phyloP scores from a whole-genome alignment of 345 rosid genomes.

The Eucalyptus sp. region DNA sequence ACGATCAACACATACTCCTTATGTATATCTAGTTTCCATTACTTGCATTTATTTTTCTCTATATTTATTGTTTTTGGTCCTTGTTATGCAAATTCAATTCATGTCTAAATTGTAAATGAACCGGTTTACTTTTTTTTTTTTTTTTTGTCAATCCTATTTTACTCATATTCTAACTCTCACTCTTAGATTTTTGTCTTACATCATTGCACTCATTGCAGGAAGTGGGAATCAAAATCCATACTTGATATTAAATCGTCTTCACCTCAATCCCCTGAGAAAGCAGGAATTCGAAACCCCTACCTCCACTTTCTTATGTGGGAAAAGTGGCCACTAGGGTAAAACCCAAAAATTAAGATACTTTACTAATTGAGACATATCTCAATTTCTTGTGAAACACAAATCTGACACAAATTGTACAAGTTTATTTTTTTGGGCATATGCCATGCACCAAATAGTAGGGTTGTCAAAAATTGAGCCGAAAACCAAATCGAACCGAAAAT shows the following conservation, averaged over 20 bases:
- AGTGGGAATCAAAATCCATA: too few relatives aligned
- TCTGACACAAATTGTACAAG: not conserved
- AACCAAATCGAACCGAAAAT: accelerated
- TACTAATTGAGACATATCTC: not conserved
- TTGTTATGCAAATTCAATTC: not conserved
- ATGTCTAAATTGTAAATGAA: not conserved
- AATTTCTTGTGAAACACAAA: not conserved
- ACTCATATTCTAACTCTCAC: too few relatives aligned
- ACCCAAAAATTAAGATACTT: not conserved
- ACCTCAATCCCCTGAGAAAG: too few relatives aligned
- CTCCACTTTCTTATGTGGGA: too few relatives aligned
- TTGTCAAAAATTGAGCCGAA: too few relatives aligned
- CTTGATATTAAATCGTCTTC: too few relatives aligned
- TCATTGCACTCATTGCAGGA: too few relatives aligned
- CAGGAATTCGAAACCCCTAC: too few relatives aligned
- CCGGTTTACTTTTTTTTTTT: accelerated
- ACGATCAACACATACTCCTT: not conserved
- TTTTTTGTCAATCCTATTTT: too few relatives aligned
- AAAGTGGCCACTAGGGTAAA: too few relatives aligned
- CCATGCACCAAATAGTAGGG: not conserved
- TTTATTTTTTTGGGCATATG: not conserved
- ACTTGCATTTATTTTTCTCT: not conserved
- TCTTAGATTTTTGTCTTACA: too few relatives aligned
- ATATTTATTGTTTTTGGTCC: not conserved
- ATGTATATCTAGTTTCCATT: not conserved